Evolutionary conservation across 2,329 filamentous ascomycete species (phyloP), one percentile per base, ranked within the genome.

Genomic region (Fusarium clavum): DNA sequence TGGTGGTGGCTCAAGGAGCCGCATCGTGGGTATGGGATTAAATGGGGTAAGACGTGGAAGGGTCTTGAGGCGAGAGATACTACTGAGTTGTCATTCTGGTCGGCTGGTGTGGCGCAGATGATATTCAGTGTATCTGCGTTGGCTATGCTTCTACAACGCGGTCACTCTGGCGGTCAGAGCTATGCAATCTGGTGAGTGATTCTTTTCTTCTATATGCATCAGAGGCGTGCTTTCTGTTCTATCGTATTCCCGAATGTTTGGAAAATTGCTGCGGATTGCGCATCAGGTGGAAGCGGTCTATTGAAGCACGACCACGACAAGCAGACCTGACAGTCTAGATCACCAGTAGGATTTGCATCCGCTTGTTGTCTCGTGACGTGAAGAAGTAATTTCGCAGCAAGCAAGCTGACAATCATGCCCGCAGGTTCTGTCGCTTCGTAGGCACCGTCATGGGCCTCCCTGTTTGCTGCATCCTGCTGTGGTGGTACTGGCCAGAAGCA

Each of bases 401-500:
- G 32, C 38, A 20, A 45, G 58, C 73, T 76, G 55, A 76, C 59
- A 24, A 34, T 52, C 40, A 43, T 29, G n/a, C 43, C 27, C 48
- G 16, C 30, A 86, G 84, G 83, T 77, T 82, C 30, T 81, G 79
- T 32, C 80, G 84, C 53, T 78, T 80, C 14, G 58, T 82, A 4
- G 84, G 84, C 7, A 81, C 83, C 2, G 54, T 84, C 11, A 74
- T 80, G 61, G 83, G 83, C 3, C 75, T 85, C 20, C 77, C 81
- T 8, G 59, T 80, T 13, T 77, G 76, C 45, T 82, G 81, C 55
- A 74, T 74, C 11, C 67, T 84, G 45, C 73, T 83, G n/a, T 85
- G 83, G 83, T 84, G 81, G 77, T 81, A 80, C 68, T 86, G 85
- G 85, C 83, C 83, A 5, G 85, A 86, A 59, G 82, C 83, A 2